Base-by-base conservation (phyloP, 176 grass and related monocot species). In the Themeda triandra region DNA sequence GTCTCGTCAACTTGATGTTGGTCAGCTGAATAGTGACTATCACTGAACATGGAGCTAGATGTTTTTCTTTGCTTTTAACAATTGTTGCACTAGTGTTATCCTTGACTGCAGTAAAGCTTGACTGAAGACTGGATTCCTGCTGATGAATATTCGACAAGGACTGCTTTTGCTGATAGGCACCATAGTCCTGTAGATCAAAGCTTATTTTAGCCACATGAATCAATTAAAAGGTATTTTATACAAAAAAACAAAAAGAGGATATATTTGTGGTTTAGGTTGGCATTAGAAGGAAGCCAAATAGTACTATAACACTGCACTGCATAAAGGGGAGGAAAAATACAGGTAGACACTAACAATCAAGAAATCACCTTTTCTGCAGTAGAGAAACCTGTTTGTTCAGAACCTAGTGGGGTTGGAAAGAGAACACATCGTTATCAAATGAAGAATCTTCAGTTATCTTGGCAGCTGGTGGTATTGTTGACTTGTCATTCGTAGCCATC, bases 391-490 rank as follows among this genome's bases (percentile, higher is more conserved):
- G 75, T 40, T 5, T 31, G 77, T 37, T 85, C 86, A 39, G 68
- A 84, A 53, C 84, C 90, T 46, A 90, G 76, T 85, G 78, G 21
- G 93, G 86, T 78, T 89, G 92, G 82, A 99, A 99, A 27, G 92
- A 81, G 84, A 99, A 99, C 83, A 87, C 60, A 40, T 92, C 92
- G 42, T 86, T 87, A 69, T 88, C 82, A 86, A 94, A 80, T 59
- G 66, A 2, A n/a, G 74, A 65, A 81, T 81, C 53, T 51, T 80
- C 78, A 71, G 24, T 72, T 70, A 76, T 86, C 60, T 81, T 62
- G 30, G 63, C 2, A 63, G 65, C 23, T 54, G 62, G 70, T 76
- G 19, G 59, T 70, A 84, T 68, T 64, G 88, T 73, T 78, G 82
- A 70, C 21, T 63, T 92, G 23, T 69, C 71, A 71, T 77, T 67